phyloP scores from a whole-genome alignment of 148 eudicot genomes.

The Amaranthus palmeri region DNA sequence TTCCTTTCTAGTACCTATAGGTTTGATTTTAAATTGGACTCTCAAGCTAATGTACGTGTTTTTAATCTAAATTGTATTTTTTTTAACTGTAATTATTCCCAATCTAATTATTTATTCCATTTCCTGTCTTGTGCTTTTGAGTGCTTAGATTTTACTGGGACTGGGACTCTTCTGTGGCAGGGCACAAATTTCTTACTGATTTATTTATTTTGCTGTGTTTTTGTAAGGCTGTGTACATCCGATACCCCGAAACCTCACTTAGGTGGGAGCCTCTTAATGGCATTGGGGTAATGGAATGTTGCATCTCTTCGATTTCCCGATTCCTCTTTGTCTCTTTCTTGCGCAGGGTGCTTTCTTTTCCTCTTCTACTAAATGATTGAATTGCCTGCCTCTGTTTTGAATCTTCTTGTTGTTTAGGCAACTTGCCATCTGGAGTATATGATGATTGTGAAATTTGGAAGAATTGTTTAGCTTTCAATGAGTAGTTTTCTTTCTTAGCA shows the following conservation, averaged over 20 bases:
- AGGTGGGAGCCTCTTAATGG: no score
- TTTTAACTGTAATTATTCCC: no score
- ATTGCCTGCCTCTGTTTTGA: not conserved
- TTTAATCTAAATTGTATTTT: no score
- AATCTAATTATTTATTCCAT: no score
- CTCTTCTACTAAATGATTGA: no score
- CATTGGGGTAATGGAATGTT: no score
- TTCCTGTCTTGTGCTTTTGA: no score
- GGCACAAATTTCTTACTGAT: not conserved
- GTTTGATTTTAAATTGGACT: not conserved
- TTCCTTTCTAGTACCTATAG: not conserved
- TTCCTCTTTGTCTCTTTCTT: not conserved
- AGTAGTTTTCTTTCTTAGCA: not conserved
- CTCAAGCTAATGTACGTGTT: no score
- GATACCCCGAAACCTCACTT: no score
- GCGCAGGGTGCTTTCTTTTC: not conserved
- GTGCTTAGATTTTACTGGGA: no score
- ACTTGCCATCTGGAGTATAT: not conserved
- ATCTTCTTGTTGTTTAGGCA: not conserved
- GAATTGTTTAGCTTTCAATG: not conserved
- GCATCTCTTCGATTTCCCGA: not conserved
- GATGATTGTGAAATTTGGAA: not conserved
- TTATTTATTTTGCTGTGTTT: constrained; percentile 1
- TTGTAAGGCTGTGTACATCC: not conserved
- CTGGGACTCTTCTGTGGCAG: no score